A percentile compares a stretch with the other conserved stretches of the same genome.
Conservation (phyloP, 768 basidiomycete species). For the Dentipellis fragilis region DNA sequence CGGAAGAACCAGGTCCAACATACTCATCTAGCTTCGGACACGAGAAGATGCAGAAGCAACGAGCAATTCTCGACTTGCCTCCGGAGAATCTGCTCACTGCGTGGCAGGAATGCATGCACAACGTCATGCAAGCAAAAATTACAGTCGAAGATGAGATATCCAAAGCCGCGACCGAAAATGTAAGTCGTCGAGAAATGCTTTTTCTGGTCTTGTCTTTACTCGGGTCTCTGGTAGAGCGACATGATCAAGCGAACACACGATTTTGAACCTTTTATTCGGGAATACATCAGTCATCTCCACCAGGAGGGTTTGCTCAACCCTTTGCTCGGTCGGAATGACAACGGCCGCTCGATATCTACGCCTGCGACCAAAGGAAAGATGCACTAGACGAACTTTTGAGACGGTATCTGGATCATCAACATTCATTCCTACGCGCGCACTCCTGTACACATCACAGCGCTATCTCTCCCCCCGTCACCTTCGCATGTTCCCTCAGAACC, state of each 20-base stretch:
- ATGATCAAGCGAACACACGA: constrained; percentile 50
- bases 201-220: not conserved
- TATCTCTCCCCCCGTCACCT: not conserved
- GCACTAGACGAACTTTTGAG: not conserved
- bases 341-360: not conserved
- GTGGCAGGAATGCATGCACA: constrained; percentile 39
- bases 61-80: constrained; percentile 35
- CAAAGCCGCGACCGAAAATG: constrained; percentile 34
- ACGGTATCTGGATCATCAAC: not conserved
- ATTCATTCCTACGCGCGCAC: not conserved
- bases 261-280: constrained; percentile 51
- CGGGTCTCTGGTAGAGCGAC: constrained; percentile 31
- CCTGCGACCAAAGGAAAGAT: not conserved
- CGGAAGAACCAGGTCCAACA: constrained; percentile 19
- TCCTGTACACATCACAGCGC: not conserved
- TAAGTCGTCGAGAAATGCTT: constrained; percentile 20
- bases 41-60: constrained; percentile 31
- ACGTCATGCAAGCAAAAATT: constrained; percentile 27
- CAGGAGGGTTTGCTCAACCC: constrained; percentile 36
- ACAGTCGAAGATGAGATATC: constrained; percentile 40
- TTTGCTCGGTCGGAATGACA: constrained; percentile 22
- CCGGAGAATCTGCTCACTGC: constrained; percentile 24
- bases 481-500: constrained; percentile 10
- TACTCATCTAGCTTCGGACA: constrained; percentile 37
- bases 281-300: constrained; percentile 33